Percentiles rank a stretch among this genome's conserved stretches.
Evolutionary conservation across 352 stramenopile genomes (phyloP).

Genomic region (Phytophthora hibernalis): DNA sequence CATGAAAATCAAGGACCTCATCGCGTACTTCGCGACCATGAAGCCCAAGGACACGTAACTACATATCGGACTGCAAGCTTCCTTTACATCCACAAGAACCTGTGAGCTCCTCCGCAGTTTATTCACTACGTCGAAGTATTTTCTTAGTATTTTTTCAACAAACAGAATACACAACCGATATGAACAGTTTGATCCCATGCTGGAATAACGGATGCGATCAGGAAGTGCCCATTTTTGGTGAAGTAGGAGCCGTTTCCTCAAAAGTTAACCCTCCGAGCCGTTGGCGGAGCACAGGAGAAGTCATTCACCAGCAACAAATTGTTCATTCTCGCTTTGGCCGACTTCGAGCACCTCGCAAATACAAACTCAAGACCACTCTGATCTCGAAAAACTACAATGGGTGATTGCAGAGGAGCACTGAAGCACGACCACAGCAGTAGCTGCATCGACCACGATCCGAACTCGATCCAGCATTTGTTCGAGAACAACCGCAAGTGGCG

Average conservation of each 20-base stretch:
- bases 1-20: conserved; percentile 54
- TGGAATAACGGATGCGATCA: conserved; percentile 12
- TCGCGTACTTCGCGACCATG: conserved; percentile 52
- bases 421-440: conserved; percentile 27
- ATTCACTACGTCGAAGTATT: no score
- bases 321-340: conserved; percentile 19
- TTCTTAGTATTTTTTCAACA: no score
- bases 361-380: background rate
- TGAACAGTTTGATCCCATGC: no score
- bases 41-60: conserved; percentile 26
- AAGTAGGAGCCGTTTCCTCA: conserved; percentile 4
- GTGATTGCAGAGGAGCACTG: conserved; percentile 8
- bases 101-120: background rate
- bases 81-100: background rate
- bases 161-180: no score
- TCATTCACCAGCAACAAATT: background rate
- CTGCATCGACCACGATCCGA: conserved; percentile 24
- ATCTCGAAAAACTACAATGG: conserved; percentile 9
- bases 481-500: conserved; percentile 80
- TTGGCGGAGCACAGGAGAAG: conserved; percentile 5
- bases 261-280: background rate
- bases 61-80: background rate
- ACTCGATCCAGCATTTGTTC: conserved; percentile 56
- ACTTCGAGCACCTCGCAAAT: background rate
- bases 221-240: conserved; percentile 12